Evolutionary conservation across 2,329 filamentous ascomycete species (phyloP), one percentile per base, ranked within the genome.

Genomic region (Raffaelea arxii): DNA sequence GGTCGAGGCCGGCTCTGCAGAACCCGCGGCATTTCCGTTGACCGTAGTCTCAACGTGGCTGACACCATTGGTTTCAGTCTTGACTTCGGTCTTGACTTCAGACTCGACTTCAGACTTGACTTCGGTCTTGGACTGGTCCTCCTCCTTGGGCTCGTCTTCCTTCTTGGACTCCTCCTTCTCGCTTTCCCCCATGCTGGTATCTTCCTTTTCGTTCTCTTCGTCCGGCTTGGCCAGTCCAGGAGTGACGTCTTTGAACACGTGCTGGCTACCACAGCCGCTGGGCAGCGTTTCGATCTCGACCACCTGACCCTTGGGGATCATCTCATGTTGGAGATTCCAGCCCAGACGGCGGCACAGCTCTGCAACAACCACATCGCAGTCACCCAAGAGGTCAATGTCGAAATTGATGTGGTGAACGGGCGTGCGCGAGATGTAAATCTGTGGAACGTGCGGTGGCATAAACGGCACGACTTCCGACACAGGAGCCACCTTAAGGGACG

Each of bases 341-440:
- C 83, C 84, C 1, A 86, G 81, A 12, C 86, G 78, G 39, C 82
- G 77, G 60, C 86, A 91, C 44, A 98, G 75, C 67, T 97, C 91
- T 1, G 84, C 77, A 14, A 97, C 85, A 9, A 97, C 82, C 36
- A 89, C 77, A 60, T 98, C 92, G 65, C 91, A 96, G 61, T 96
- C 88, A 30, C 92, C 92, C n/a, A 97, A 73, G 46, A 98, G 75
- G 61, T 96, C 90, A 55, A 98, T 88, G 64, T 98, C 92, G 57
- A 98, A 97, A 61, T 94, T 88, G 61, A 94, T 86, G 64, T 97
- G 91, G 30, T 73, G 74, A 46, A 95, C 86, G 3, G 88, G 83
- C 68, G 86, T 84, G 54, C 86, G 80, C 18, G 84, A 90, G 56
- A 96, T 87, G 65, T 92, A 94, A 52, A 95, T 86, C 65, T 95